These are phyloP conservation scores for Sodiomyces alkalinus DNA, from an alignment of 2,329 filamentous ascomycete genomes.

Conservation along the genomic window DNA sequence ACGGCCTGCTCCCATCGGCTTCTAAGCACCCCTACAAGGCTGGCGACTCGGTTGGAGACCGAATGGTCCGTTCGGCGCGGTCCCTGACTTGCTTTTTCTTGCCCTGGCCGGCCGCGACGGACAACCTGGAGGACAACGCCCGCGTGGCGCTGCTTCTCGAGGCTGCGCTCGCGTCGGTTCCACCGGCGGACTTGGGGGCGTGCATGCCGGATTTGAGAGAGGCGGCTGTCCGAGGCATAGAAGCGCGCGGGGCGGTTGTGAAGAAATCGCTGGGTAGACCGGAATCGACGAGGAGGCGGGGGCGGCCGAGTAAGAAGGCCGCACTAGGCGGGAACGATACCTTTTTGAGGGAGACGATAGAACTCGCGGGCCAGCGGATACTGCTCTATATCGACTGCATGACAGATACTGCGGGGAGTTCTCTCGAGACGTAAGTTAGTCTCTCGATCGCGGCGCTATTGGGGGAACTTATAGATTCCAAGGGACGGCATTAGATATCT, in stretches of 20 bases:
- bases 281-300: conserved; percentile 17
- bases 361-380: conserved; percentile 28
- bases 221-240: conserved; percentile 30
- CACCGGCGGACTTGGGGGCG: conserved; percentile 16
- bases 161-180: conserved; percentile 40
- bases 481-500: no score
- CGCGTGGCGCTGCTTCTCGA: conserved; percentile 58
- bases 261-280: conserved; percentile 11
- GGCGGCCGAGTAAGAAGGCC: conserved; percentile 17
- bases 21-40: conserved; percentile 24
- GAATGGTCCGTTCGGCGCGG: conserved; percentile 23
- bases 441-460: no score
- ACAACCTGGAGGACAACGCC: conserved; percentile 50
- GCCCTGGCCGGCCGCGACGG: conserved; percentile 46
- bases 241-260: conserved; percentile 31
- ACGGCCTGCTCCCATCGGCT: conserved; percentile 26
- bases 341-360: conserved; percentile 28
- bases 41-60: conserved; percentile 17
- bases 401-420: conserved; percentile 1
- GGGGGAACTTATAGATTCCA: no score
- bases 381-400: conserved; percentile 7
- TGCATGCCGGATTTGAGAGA: conserved; percentile 20
- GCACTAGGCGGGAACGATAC: conserved; percentile 21
- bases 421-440: no score
- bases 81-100: conserved; percentile 47